phyloP scores from a whole-genome alignment of 2,329 filamentous ascomycete genomes.

The Colletotrichum sp. region DNA sequence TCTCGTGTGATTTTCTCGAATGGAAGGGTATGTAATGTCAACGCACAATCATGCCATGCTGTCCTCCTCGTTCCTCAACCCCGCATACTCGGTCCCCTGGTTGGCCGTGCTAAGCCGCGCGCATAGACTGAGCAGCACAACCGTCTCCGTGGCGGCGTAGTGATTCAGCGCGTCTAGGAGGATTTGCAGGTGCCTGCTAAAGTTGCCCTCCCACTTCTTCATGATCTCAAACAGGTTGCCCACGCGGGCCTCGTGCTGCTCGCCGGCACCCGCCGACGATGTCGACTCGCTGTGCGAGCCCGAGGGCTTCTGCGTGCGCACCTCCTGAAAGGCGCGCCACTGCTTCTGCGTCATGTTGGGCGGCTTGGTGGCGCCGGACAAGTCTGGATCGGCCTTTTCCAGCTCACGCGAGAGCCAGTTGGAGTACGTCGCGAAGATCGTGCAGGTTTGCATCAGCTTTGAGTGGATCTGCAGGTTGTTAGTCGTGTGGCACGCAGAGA shows the following conservation, averaged over 20 bases:
- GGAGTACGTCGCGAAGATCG: slow-evolving; percentile 90
- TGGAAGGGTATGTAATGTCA: not conserved
- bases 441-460: slow-evolving; percentile 95
- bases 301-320: slow-evolving; percentile 45
- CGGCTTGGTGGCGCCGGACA: slow-evolving; percentile 64
- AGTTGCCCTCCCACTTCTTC: slow-evolving; percentile 91
- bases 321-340: slow-evolving; percentile 62
- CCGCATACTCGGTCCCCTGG: slow-evolving; percentile 73
- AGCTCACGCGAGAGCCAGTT: slow-evolving; percentile 86
- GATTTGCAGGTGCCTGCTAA: slow-evolving; percentile 90
- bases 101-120: slow-evolving; percentile 82
- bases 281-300: slow-evolving; percentile 36
- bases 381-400: slow-evolving; percentile 81
- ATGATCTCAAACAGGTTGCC: slow-evolving; percentile 86
- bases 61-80: slow-evolving; percentile 65
- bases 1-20: not conserved
- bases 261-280: slow-evolving; percentile 39
- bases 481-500: slow-evolving; percentile 9
- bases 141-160: slow-evolving; percentile 95
- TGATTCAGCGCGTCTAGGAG: slow-evolving; percentile 95
- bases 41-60: not conserved
- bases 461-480: slow-evolving; percentile 78
- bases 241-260: slow-evolving; percentile 56
- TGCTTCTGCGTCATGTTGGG: slow-evolving; percentile 64
- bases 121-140: slow-evolving; percentile 88